Conservation (phyloP, 2,329 filamentous ascomycete genomes). For the Fusarium sororula region DNA sequence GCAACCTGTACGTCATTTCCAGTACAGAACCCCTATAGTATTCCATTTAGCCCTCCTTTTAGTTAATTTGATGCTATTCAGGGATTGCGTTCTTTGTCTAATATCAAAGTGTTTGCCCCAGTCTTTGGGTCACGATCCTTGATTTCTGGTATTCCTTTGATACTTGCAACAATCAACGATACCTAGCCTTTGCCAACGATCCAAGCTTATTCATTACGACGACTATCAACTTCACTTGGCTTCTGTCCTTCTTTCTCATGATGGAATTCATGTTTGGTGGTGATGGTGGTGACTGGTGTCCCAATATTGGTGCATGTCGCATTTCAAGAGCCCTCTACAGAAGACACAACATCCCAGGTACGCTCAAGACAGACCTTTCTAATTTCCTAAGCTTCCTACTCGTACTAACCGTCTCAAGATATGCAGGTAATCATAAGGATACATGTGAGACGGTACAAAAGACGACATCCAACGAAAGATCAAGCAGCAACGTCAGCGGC, state of each 20-base stretch:
- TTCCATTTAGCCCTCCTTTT: neutral
- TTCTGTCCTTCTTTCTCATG: neutral
- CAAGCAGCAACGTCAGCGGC: neutral
- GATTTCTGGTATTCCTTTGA: neutral
- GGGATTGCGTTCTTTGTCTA: neutral
- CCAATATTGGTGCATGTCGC: neutral
- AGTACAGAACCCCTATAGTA: neutral
- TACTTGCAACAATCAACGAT: neutral
- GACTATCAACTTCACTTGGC: accelerated
- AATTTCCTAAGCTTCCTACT: neutral
- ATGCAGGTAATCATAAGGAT: too few relatives aligned
- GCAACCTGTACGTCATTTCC: neutral
- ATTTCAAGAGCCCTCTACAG: neutral
- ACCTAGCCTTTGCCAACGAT: neutral
- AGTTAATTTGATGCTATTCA: neutral
- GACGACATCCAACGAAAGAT: neutral
- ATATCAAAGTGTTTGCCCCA: slow-evolving; percentile 1
- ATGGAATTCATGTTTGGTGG: neutral
- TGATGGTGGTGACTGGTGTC: neutral
- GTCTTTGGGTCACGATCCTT: neutral
- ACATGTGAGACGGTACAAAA: too few relatives aligned
- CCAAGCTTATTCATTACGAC: neutral
- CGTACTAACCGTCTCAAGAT: neutral
- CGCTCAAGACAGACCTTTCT: too few relatives aligned
- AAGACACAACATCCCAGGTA: neutral